These are phyloP conservation scores for Calendula officinalis DNA, from an alignment of 129 eudicot genomes.

Conservation along the genomic window DNA sequence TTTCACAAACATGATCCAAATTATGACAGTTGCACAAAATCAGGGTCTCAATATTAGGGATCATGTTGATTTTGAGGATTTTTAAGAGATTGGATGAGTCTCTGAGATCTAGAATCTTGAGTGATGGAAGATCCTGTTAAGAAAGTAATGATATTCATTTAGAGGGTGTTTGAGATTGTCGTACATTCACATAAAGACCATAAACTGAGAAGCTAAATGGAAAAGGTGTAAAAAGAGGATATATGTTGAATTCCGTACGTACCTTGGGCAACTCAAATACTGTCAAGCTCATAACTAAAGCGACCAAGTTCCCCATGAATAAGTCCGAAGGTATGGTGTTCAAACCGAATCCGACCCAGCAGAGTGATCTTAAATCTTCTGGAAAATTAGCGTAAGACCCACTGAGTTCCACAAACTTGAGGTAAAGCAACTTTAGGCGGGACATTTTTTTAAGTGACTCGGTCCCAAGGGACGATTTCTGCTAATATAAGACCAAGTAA, in stretches of 20 bases:
- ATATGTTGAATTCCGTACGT: background rate
- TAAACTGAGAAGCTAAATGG: background rate
- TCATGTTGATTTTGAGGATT: background rate
- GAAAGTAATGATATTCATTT: background rate
- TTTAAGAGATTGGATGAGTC: background rate
- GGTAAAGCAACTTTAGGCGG: slow-evolving; percentile 24
- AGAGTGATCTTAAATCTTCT: slow-evolving; percentile 34
- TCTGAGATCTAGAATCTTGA: slow-evolving; percentile 11
- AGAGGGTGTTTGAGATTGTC: background rate
- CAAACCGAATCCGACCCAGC: slow-evolving; percentile 31
- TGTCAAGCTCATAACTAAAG: slow-evolving; percentile 28
- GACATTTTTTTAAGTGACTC: background rate
- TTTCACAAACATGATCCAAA: slow-evolving; percentile 5
- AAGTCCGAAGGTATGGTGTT: slow-evolving; percentile 20
- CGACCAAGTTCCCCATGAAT: slow-evolving; percentile 32
- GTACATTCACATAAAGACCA: no score
- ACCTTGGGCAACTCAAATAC: slow-evolving; percentile 27
- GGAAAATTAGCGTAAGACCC: slow-evolving; percentile 26
- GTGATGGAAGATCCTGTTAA: slow-evolving; percentile 8
- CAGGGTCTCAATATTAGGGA: slow-evolving; percentile 15
- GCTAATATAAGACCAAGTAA: background rate
- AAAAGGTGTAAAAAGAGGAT: background rate
- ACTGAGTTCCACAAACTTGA: slow-evolving; percentile 17
- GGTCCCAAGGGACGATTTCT: background rate
- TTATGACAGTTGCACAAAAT: background rate